Evolutionary conservation across 2,329 filamentous ascomycete genomes (phyloP), one percentile per base, ranked within the genome.

Genomic region (Curvularia lunata): DNA sequence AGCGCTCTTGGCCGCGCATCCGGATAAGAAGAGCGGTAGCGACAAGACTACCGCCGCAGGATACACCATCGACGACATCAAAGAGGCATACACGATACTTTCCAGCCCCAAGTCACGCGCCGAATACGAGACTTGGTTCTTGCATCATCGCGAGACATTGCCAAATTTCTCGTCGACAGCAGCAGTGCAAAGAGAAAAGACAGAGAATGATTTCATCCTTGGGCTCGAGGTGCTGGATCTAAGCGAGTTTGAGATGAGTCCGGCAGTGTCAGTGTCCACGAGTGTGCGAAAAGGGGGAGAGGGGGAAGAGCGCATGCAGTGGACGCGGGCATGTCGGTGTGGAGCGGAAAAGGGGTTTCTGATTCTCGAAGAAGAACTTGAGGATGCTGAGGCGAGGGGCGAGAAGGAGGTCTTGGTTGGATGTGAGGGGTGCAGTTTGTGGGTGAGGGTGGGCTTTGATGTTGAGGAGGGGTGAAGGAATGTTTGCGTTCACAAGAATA

Each of bases 381-480:
- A 82, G 57, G 71, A 72, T 58, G 83, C 84, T 65, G 78, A 75
- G 34, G 77, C 78, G 48, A 78, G 79, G 62, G 84, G 84, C 3
- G 85, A 81, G 61, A 83, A 81, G 23, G 86, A 88, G 75, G 77
- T 88, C 58, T 75, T 86, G 45, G 80, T 86, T 18, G 85, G 85
- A 2, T 88, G 86, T 77, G 78, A 79, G 55, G 86, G 86, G 34
- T 88, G 86, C 74, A 88, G 86, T 79, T 78, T 88, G 56, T 88
- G 84, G 82, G 78, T 88, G 59, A 83, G 83, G 70, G 81, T 88
- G 43, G 74, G 84, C 62, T 88, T 88, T 78, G 83, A 80, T 21
- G 80, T 84, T 46, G 80, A 81, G 55, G 80, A 78, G 46, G 64
- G 64, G 16, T 70, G 65, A n/a, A n/a, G n/a, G n/a, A n/a, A n/a